phyloP scores from a whole-genome alignment of 2,329 filamentous ascomycete genomes.

The Hypoxylon sp. region DNA sequence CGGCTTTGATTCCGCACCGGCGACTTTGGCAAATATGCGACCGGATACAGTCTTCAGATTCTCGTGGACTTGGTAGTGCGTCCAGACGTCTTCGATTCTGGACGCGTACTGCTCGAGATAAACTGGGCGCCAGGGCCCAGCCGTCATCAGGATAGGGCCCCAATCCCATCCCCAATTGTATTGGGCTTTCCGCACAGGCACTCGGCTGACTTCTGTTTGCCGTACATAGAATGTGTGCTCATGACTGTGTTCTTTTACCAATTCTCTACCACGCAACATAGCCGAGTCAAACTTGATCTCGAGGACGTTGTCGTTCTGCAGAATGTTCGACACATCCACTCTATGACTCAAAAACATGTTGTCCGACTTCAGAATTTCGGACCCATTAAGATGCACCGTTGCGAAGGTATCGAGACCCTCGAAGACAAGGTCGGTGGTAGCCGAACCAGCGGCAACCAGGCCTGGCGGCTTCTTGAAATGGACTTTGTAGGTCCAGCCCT shows the following conservation, averaged over 20 bases:
- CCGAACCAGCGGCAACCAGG: conserved; percentile 10
- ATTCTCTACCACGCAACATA: conserved; percentile 62
- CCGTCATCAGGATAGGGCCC: conserved; percentile 73
- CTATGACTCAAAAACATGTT: conserved; percentile 75
- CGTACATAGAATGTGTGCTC: conserved; percentile 67
- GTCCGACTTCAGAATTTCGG: conserved; percentile 65
- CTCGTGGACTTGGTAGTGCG: conserved; percentile 52
- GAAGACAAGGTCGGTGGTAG: conserved; percentile 63
- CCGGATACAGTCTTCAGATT: conserved; percentile 57
- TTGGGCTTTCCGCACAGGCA: conserved; percentile 74
- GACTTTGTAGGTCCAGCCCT: conserved; percentile 69
- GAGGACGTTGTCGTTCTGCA: conserved; percentile 60
- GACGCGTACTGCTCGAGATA: conserved; percentile 72
- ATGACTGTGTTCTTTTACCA: conserved; percentile 64
- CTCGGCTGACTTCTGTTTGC: conserved; percentile 59
- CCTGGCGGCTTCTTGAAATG: conserved; percentile 47
- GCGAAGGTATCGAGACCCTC: conserved; percentile 75
- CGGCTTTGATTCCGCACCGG: conserved; percentile 49
- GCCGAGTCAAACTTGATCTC: conserved; percentile 70
- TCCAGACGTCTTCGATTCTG: conserved; percentile 69
- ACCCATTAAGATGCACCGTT: conserved; percentile 67
- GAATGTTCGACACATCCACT: conserved; percentile 60
- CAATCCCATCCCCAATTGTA: conserved; percentile 81
- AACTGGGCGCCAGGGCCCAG: conserved; percentile 75
- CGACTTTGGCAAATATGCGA: conserved; percentile 54